Conservation (phyloP, 2,329 filamentous ascomycete species). For the Fonsecaea pugnacius region DNA sequence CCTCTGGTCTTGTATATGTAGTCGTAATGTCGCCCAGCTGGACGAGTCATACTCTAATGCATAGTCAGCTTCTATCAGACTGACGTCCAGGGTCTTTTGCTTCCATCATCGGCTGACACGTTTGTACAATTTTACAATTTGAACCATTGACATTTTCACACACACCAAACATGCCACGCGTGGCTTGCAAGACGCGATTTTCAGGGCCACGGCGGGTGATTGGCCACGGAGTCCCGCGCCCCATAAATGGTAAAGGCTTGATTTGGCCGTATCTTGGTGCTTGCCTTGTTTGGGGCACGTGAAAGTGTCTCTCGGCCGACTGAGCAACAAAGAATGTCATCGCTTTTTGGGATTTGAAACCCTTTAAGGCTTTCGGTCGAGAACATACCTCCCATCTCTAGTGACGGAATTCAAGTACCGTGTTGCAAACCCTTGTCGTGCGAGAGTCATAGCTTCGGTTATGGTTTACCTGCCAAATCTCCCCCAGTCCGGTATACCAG, state of each 20-base stretch:
- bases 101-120: not conserved
- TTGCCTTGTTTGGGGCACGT: not conserved
- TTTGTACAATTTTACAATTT: not conserved
- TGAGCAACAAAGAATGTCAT: not conserved
- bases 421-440: not conserved
- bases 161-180: not conserved
- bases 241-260: not conserved
- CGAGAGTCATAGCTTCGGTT: not conserved
- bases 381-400: not conserved
- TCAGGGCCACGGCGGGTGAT: not conserved
- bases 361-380: not conserved
- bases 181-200: not conserved
- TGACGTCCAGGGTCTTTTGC: not conserved
- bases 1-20: slow-evolving; percentile 5
- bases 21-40: not conserved
- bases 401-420: not conserved
- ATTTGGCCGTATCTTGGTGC: not conserved
- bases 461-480: not conserved
- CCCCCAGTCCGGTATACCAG: not conserved
- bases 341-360: not conserved
- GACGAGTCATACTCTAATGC: not conserved
- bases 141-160: not conserved
- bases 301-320: slow-evolving; percentile 1
- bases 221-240: not conserved
- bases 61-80: not conserved